Evolutionary conservation across 2,329 filamentous ascomycete genomes (phyloP).

Genomic region (Helotiales sp.): DNA sequence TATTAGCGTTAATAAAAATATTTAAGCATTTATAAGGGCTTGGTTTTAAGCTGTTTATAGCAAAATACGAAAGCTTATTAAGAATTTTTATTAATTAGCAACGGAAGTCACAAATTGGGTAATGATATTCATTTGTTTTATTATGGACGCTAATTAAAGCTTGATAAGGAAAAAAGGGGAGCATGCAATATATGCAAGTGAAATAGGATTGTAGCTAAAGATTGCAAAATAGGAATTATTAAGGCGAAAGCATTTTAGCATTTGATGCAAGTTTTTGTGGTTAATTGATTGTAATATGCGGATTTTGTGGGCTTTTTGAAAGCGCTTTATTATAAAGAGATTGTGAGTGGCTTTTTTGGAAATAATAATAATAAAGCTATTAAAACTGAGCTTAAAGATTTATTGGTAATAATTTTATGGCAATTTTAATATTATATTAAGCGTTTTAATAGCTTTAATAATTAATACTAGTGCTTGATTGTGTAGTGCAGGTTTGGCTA

Average conservation of each 20-base stretch:
- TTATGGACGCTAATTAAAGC: background rate
- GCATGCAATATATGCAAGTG: conserved; percentile 10
- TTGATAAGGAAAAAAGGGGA: background rate
- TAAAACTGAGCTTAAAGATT: too few species aligned
- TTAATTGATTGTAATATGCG: conserved; percentile 5
- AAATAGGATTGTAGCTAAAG: conserved; percentile 6
- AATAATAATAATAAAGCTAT: too few species aligned
- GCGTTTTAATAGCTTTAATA: background rate
- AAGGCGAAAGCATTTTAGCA: conserved; percentile 5
- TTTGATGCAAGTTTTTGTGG: conserved; percentile 11
- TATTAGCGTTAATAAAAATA: too few species aligned
- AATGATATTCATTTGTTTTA: background rate
- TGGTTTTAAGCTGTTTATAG: conserved; percentile 8
- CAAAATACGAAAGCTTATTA: background rate
- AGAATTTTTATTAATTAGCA: conserved; percentile 6
- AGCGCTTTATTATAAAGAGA: conserved; percentile 5
- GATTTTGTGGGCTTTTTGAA: background rate
- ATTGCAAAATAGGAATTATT: background rate
- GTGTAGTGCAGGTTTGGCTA: background rate
- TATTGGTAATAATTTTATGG: too few species aligned
- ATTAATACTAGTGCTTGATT: background rate
- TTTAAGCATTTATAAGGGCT: conserved; percentile 6
- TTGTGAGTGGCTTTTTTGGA: background rate
- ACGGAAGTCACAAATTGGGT: background rate
- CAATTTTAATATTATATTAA: too few species aligned